A percentile compares a stretch with the other conserved stretches of the same genome.
Conservation (phyloP, 2,329 filamentous ascomycete species). For the Penicillium corylophilum region DNA sequence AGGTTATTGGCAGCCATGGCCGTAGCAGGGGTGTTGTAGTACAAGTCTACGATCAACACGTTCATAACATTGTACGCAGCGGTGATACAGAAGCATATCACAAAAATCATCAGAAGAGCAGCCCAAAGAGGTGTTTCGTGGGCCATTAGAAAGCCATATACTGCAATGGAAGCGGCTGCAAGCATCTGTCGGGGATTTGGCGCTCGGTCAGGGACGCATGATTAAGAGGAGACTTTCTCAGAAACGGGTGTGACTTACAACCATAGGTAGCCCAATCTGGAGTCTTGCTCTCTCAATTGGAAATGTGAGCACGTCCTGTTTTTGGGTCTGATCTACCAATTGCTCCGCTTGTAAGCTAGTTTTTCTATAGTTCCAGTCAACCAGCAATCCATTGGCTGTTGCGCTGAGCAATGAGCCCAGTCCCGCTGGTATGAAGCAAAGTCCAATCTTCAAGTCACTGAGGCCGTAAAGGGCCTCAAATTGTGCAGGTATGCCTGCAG, state of each 20-base stretch:
- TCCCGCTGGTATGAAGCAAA: constrained; percentile 33
- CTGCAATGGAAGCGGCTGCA: constrained; percentile 8
- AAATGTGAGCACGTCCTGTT: constrained; percentile 52
- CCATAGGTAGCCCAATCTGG: constrained; percentile 33
- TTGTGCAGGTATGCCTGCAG: constrained; percentile 45
- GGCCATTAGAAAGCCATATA: constrained; percentile 12
- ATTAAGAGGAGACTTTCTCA: background rate
- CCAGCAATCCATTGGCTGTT: constrained; percentile 22
- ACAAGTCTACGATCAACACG: constrained; percentile 47
- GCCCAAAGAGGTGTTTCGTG: constrained; percentile 21
- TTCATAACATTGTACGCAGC: constrained; percentile 45
- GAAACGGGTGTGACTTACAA: background rate
- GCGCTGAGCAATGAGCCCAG: constrained; percentile 27
- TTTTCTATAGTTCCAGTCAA: constrained; percentile 72
- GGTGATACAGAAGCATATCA: constrained; percentile 38
- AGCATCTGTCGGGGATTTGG: constrained; percentile 8
- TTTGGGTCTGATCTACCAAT: constrained; percentile 60
- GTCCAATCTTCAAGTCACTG: constrained; percentile 43
- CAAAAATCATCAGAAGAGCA: constrained; percentile 33
- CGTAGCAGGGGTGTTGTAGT: constrained; percentile 31
- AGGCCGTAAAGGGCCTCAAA: constrained; percentile 46
- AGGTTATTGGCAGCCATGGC: constrained; percentile 38
- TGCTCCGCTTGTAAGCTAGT: constrained; percentile 51
- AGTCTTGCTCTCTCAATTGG: constrained; percentile 45
- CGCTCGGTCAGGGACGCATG: background rate